Percentiles rank a stretch among this genome's conserved stretches.
phyloP scores from a whole-genome alignment of 2,329 filamentous ascomycete species.

The Cryoendolithus antarcticus region DNA sequence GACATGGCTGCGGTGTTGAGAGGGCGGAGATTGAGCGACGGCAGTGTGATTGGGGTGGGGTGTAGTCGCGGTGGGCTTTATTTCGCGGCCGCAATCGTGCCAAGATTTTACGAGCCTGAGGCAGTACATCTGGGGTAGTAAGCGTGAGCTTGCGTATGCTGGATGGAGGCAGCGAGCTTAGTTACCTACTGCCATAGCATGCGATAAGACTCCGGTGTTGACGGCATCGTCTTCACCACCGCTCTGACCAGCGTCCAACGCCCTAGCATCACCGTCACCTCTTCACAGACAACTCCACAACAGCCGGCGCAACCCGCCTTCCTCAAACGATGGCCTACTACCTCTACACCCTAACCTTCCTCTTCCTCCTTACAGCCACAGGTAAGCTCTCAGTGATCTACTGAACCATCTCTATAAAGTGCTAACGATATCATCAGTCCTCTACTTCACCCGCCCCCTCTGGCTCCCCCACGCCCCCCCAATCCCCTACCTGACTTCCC shows the following conservation, averaged over 20 bases:
- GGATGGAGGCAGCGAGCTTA: background rate
- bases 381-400: constrained; percentile 33
- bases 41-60: too few species aligned
- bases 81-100: too few species aligned
- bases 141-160: too few species aligned
- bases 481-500: constrained; percentile 39
- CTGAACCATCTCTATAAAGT: too few species aligned
- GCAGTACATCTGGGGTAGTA: too few species aligned
- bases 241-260: background rate
- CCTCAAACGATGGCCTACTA: constrained; percentile 56
- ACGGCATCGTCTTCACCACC: background rate
- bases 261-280: background rate
- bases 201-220: constrained; percentile 6
- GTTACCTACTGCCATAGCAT: constrained; percentile 3
- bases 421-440: too few species aligned
- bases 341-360: constrained; percentile 63
- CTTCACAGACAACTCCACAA: background rate
- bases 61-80: too few species aligned
- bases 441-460: constrained; percentile 66
- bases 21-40: too few species aligned
- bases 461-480: constrained; percentile 61
- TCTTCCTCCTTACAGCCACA: constrained; percentile 59
- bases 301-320: constrained; percentile 1
- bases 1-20: constrained; percentile 43
- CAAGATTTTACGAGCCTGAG: too few species aligned